Conservation (phyloP, 2,329 filamentous ascomycete genomes). For the Pseudogymnoascus sp. region DNA sequence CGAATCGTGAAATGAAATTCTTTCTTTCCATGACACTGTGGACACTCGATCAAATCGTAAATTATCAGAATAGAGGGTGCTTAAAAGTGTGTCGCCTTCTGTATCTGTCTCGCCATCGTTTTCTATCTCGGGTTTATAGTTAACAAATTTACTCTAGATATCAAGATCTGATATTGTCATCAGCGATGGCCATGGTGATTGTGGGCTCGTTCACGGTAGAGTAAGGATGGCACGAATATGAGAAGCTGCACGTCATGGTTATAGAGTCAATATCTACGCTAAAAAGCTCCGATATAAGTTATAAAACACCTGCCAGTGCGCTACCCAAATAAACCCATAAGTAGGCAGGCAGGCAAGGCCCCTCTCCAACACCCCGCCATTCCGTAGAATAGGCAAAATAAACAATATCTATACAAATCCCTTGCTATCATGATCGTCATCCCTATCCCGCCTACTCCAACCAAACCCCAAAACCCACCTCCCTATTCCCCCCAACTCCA, state of each 20-base stretch:
- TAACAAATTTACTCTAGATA: too few relatives aligned
- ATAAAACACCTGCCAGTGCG: neutral
- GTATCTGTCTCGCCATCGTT: too few relatives aligned
- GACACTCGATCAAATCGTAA: too few relatives aligned
- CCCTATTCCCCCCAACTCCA: neutral
- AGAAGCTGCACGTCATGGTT: neutral
- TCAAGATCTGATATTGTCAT: too few relatives aligned
- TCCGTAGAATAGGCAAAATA: neutral
- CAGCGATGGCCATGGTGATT: neutral
- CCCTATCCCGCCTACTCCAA: neutral
- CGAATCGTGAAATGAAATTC: too few relatives aligned
- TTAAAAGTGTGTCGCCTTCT: too few relatives aligned
- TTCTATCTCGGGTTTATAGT: too few relatives aligned
- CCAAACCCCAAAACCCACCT: neutral
- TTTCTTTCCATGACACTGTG: too few relatives aligned
- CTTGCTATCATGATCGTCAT: neutral
- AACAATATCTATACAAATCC: neutral
- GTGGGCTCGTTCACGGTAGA: neutral
- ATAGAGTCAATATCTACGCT: neutral
- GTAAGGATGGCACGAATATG: neutral
- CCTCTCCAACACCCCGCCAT: neutral
- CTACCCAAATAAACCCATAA: neutral
- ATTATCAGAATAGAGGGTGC: too few relatives aligned
- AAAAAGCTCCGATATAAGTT: neutral
- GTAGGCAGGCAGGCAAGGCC: neutral